Percentiles rank a stretch among this genome's conserved stretches.
phyloP scores from a whole-genome alignment of 2,329 filamentous ascomycete species.

The Aspergillus sp. region DNA sequence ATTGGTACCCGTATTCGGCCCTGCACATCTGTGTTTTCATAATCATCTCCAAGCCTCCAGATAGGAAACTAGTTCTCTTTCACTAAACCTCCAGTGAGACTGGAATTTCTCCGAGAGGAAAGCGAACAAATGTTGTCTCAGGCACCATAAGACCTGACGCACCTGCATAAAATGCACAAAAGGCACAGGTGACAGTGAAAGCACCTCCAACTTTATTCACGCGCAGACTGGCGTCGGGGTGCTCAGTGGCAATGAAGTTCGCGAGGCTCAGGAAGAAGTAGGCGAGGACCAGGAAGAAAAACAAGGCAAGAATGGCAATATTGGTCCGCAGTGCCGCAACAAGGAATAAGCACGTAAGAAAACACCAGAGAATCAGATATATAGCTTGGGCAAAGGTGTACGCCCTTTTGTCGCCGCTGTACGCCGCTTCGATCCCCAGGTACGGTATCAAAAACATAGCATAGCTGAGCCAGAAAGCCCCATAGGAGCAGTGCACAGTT shows the following conservation, averaged over 20 bases:
- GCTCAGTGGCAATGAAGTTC: constrained; percentile 41
- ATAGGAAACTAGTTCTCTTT: too few species aligned
- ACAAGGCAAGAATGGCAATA: constrained; percentile 49
- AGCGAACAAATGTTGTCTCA: constrained; percentile 36
- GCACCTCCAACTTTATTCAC: constrained; percentile 40
- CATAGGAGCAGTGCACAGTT: constrained; percentile 53
- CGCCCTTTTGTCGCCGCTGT: constrained; percentile 31
- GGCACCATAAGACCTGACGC: constrained; percentile 35
- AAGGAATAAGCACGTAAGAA: constrained; percentile 50
- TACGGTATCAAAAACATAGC: constrained; percentile 49
- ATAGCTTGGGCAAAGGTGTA: constrained; percentile 49
- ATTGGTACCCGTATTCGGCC: too few species aligned
- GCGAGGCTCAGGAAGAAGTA: constrained; percentile 51
- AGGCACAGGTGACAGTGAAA: constrained; percentile 31
- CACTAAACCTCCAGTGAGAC: not conserved
- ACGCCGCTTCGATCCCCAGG: constrained; percentile 44
- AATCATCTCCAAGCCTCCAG: too few species aligned
- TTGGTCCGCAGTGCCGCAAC: constrained; percentile 52
- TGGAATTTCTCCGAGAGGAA: constrained; percentile 32
- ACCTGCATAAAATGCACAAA: constrained; percentile 35
- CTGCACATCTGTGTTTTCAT: too few species aligned
- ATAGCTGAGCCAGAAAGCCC: constrained; percentile 55
- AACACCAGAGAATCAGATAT: constrained; percentile 53
- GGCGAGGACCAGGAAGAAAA: constrained; percentile 51
- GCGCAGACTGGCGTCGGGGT: constrained; percentile 32